Evolutionary conservation across 805 yeast genomes (phyloP).

Genomic region (baker's yeast (Saccharomyces cerevisiae)): DNA sequence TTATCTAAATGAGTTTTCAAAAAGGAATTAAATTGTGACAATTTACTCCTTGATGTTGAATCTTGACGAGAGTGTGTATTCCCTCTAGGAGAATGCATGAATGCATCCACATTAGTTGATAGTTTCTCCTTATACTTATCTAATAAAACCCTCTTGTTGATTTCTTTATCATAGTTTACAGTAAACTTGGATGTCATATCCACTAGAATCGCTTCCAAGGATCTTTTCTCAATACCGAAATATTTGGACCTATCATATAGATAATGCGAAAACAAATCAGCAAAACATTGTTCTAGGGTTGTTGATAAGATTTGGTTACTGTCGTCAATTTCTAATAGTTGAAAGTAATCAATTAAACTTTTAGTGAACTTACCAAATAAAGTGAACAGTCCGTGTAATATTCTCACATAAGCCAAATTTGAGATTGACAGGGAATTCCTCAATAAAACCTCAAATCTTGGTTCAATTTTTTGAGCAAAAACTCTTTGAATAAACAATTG

Average conservation of each 20-base stretch:
- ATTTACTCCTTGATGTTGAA: slow-evolving; percentile 29
- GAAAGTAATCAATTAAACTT: slow-evolving; percentile 55
- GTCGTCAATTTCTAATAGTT: slow-evolving; percentile 37
- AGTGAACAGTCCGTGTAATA: slow-evolving; percentile 58
- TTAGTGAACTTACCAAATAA: slow-evolving; percentile 52
- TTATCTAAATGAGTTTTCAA: slow-evolving; percentile 46
- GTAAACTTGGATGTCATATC: slow-evolving; percentile 30
- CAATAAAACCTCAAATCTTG: slow-evolving; percentile 48
- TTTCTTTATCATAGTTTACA: slow-evolving; percentile 26
- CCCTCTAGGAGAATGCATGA: background rate
- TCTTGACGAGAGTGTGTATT: background rate
- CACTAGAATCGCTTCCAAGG: slow-evolving; percentile 39
- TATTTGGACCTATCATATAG: slow-evolving; percentile 54
- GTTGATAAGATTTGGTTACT: slow-evolving; percentile 33
- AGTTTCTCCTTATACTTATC: slow-evolving; percentile 27
- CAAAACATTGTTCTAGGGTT: slow-evolving; percentile 61
- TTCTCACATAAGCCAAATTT: slow-evolving; percentile 65
- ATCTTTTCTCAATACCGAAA: slow-evolving; percentile 62
- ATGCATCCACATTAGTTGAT: background rate
- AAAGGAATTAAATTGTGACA: slow-evolving; percentile 47
- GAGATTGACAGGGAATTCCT: slow-evolving; percentile 56
- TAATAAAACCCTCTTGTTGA: slow-evolving; percentile 19
- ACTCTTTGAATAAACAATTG: slow-evolving; percentile 64
- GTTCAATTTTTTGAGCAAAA: slow-evolving; percentile 62
- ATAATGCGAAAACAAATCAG: slow-evolving; percentile 67